Evolutionary conservation across 2,329 filamentous ascomycete species (phyloP).

Genomic region (Fusarium keratoplasticum): DNA sequence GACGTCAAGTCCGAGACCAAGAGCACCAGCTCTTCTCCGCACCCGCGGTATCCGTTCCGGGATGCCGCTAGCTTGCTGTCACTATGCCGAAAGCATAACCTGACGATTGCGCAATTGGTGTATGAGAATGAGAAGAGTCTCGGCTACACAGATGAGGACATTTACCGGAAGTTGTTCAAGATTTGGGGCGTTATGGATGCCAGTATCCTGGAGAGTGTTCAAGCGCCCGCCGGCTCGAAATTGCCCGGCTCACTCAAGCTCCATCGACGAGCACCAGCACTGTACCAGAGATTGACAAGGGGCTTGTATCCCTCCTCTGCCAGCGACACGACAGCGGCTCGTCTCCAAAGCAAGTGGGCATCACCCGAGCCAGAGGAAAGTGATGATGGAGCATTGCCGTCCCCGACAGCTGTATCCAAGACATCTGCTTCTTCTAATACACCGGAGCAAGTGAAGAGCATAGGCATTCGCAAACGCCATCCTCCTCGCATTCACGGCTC

Average conservation of each 20-base stretch:
- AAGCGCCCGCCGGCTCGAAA: constrained; percentile 54
- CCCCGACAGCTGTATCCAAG: constrained; percentile 7
- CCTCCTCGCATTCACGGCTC: constrained; percentile 59
- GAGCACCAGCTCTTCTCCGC: constrained; percentile 38
- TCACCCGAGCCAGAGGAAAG: constrained; percentile 6
- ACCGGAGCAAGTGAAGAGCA: constrained; percentile 6
- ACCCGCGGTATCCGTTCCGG: constrained; percentile 60
- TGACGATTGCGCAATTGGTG: constrained; percentile 63
- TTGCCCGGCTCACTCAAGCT: constrained; percentile 62
- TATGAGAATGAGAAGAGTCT: constrained; percentile 65
- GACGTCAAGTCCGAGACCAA: constrained; percentile 32
- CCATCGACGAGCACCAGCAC: constrained; percentile 58
- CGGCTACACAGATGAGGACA: constrained; percentile 62
- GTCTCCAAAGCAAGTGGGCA: constrained; percentile 23
- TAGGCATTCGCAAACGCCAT: constrained; percentile 38
- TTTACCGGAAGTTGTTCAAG: constrained; percentile 58
- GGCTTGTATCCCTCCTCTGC: constrained; percentile 56
- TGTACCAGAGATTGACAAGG: constrained; percentile 58
- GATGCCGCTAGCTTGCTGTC: constrained; percentile 59
- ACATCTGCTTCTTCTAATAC: constrained; percentile 2
- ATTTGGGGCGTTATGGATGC: constrained; percentile 66
- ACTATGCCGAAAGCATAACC: constrained; percentile 61
- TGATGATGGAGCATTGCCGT: constrained; percentile 8
- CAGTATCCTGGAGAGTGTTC: constrained; percentile 62
- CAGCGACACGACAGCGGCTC: constrained; percentile 16